Evolutionary conservation across 306 rosid species (phyloP).

Genomic region (Carpinus fangiana): DNA sequence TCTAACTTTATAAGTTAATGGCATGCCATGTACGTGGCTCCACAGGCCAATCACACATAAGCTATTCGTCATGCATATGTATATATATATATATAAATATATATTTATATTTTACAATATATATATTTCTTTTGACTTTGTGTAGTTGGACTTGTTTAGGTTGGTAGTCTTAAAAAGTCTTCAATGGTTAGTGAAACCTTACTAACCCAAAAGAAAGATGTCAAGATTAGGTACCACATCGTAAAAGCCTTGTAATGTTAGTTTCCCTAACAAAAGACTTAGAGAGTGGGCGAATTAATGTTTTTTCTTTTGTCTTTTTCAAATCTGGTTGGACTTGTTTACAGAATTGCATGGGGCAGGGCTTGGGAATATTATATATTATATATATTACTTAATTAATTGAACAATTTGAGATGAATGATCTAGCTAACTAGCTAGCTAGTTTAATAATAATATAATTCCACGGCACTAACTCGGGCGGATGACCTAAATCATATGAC

Average conservation of each 20-base stretch:
- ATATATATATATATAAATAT: conserved; percentile 1
- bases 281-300: neutral
- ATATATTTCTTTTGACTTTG: too few relatives aligned
- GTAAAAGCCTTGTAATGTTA: conserved; percentile 56
- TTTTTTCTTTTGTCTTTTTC: conserved; percentile 43
- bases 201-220: conserved; percentile 59
- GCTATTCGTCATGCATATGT: conserved; percentile 58
- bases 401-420: neutral
- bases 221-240: conserved; percentile 65
- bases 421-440: too few relatives aligned
- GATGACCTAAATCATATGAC: conserved; percentile 58
- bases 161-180: conserved; percentile 59
- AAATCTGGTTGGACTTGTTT: conserved; percentile 39
- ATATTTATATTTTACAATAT: too few relatives aligned
- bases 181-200: conserved; percentile 57
- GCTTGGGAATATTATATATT: conserved; percentile 12
- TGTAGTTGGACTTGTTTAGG: conserved; percentile 33
- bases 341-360: conserved; percentile 43
- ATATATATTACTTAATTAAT: neutral
- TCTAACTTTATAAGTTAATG: too few relatives aligned
- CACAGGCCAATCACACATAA: conserved; percentile 20
- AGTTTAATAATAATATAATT: neutral
- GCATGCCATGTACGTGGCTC: conserved; percentile 19
- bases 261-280: conserved; percentile 72
- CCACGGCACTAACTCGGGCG: conserved; percentile 39